Evolutionary conservation across 495 filamentous ascomycete species (phyloP), one percentile per base, ranked within the genome.

Genomic region (Ramalina peruviana): DNA sequence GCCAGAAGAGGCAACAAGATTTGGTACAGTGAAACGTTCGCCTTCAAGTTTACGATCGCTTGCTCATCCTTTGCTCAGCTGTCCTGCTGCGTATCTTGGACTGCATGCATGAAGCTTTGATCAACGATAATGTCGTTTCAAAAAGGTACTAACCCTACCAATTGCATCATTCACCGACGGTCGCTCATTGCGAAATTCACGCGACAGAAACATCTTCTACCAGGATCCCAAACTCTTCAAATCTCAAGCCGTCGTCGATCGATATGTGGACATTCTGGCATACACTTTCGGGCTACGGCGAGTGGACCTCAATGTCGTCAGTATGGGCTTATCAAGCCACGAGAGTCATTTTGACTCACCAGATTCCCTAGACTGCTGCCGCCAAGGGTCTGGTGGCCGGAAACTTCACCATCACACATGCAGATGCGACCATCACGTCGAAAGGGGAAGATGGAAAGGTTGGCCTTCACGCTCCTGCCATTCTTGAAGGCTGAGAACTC

Each of bases 141-240:
- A 93, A 90, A 66, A 80, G 88, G 88, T 89, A 41, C 30, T 55
- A 49, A 4, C 33, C 42, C 6, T 11, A 21, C 27, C 9, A 12
- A 48, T 19, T 33, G 13, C 23, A 21, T 17, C 26, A 5, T 15
- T 23, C 15, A 41, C 2, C 15, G 21, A n/a, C 40, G 6, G 40
- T 15, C 40, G 21, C 13, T 23, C 6, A n/a, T 30, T 13, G 13
- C 9, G 21, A 33, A 11, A 7, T 6, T 50, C 25, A 5, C 49
- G 23, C 3, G 4, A 25, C 4, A 94, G 92, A 57, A 88, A 92
- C 52, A 85, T 98, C 13, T 98, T 86, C 64, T 98, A 98, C 61
- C 82, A 83, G 49, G 78, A 94, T 56, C 81, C 85, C 0, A 74
- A 77, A 38, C 73, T 92, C 1, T 98, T 96, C 63, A 72, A 72